Conservation (phyloP, 306 rosid genomes). For the Trifolium pratense region DNA sequence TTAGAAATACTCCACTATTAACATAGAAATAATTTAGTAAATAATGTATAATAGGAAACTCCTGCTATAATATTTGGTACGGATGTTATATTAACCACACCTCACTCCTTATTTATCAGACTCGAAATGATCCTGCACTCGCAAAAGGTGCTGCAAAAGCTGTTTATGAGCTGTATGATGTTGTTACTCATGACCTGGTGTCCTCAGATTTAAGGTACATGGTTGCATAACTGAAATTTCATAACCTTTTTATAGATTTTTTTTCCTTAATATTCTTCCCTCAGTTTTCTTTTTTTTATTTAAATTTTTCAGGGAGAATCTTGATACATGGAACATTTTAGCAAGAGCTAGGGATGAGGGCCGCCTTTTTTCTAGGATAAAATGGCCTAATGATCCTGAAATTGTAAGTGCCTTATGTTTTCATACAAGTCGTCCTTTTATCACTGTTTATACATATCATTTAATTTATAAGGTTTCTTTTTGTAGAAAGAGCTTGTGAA, state of each 20-base stretch:
- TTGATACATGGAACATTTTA: slow-evolving; percentile 88
- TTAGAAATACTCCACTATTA: not conserved
- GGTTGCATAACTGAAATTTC: slow-evolving; percentile 35
- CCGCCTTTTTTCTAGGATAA: slow-evolving; percentile 76
- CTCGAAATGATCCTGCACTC: slow-evolving; percentile 75
- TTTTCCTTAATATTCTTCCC: not conserved
- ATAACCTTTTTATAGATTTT: not conserved
- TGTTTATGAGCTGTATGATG: slow-evolving; percentile 71
- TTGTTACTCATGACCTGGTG: slow-evolving; percentile 80
- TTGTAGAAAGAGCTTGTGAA: slow-evolving; percentile 84
- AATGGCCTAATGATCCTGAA: slow-evolving; percentile 89
- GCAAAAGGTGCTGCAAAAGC: slow-evolving; percentile 90
- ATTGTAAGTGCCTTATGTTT: slow-evolving; percentile 57
- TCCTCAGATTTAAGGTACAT: slow-evolving; percentile 79
- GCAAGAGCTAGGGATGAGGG: slow-evolving; percentile 88
- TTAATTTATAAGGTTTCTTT: slow-evolving; percentile 3
- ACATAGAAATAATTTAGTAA: not conserved
- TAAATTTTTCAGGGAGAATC: slow-evolving; percentile 79
- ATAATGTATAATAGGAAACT: not conserved
- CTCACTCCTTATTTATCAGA: slow-evolving; percentile 49
- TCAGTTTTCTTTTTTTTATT: slow-evolving; percentile 20
- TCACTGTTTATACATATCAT: slow-evolving; percentile 6
- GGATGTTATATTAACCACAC: slow-evolving; percentile 1
- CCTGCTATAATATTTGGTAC: slow-evolving; percentile 8
- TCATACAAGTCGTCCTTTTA: not conserved